phyloP scores from a whole-genome alignment of 805 yeast genomes.

The Myxozyma vanderwaltii region DNA sequence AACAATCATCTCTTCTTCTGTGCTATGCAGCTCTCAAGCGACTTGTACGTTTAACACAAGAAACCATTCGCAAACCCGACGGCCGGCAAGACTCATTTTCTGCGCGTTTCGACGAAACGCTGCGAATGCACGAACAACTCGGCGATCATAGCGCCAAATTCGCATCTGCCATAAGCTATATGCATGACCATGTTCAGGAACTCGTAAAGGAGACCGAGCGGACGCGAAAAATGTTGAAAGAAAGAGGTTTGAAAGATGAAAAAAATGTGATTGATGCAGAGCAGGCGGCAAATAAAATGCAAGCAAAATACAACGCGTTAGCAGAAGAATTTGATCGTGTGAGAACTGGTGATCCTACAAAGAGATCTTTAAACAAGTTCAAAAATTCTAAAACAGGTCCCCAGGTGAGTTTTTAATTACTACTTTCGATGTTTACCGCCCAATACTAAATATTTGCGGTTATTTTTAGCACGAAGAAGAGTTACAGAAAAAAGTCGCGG shows the following conservation, averaged over 20 bases:
- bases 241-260: constrained; percentile 77
- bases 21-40: constrained; percentile 67
- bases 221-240: constrained; percentile 75
- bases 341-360: constrained; percentile 77
- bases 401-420: constrained; percentile 46
- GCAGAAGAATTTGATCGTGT: constrained; percentile 87
- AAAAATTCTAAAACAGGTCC: constrained; percentile 72
- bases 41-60: constrained; percentile 59
- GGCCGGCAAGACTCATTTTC: constrained; percentile 68
- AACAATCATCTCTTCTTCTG: neutral
- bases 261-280: constrained; percentile 84
- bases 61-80: constrained; percentile 51
- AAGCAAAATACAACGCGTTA: constrained; percentile 68
- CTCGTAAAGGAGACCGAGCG: constrained; percentile 69
- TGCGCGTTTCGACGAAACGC: constrained; percentile 63
- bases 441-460: neutral
- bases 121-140: constrained; percentile 77
- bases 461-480: constrained; percentile 73
- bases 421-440: neutral
- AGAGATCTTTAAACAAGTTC: constrained; percentile 71
- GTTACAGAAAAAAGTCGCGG: constrained; percentile 71
- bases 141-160: constrained; percentile 65
- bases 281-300: constrained; percentile 83
- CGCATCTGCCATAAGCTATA: constrained; percentile 75
- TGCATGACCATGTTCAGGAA: constrained; percentile 81